Evolutionary conservation across 495 filamentous ascomycete genomes (phyloP).

Genomic region (Peziza echinospora): DNA sequence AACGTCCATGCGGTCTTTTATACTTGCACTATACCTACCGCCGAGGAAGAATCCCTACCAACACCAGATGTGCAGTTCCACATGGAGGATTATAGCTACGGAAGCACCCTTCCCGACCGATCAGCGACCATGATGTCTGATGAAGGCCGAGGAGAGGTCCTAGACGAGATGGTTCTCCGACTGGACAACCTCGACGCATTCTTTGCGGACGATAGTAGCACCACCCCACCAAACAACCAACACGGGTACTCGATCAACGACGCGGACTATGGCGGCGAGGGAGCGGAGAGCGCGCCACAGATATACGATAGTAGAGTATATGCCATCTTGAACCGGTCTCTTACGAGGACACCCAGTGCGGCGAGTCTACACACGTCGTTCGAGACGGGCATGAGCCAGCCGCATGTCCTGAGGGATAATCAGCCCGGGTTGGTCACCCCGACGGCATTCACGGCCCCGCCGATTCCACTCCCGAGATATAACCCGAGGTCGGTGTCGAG

Average conservation of each 20-base stretch:
- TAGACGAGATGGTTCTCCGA: slow-evolving; percentile 65
- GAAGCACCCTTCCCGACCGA: slow-evolving; percentile 56
- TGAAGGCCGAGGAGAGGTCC: slow-evolving; percentile 43
- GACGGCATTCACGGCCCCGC: slow-evolving; percentile 23
- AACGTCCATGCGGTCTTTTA: slow-evolving; percentile 97
- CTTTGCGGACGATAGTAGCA: slow-evolving; percentile 34
- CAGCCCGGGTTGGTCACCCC: slow-evolving; percentile 18
- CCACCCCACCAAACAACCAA: not conserved
- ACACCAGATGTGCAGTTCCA: slow-evolving; percentile 85
- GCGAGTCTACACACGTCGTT: slow-evolving; percentile 55
- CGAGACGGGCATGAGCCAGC: not conserved
- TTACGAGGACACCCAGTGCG: slow-evolving; percentile 45
- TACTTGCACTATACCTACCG: slow-evolving; percentile 46
- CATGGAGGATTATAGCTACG: slow-evolving; percentile 62
- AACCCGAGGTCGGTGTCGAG: slow-evolving; percentile 16
- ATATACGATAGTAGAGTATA: slow-evolving; percentile 87
- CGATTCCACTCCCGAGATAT: slow-evolving; percentile 10
- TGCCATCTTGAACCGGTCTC: slow-evolving; percentile 54
- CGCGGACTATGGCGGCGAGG: slow-evolving; percentile 30
- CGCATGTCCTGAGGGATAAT: slow-evolving; percentile 4
- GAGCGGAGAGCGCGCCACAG: slow-evolving; percentile 55
- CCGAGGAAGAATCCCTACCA: slow-evolving; percentile 39
- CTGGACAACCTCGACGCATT: slow-evolving; percentile 89
- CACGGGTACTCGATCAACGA: slow-evolving; percentile 29
- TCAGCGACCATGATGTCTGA: slow-evolving; percentile 86